phyloP scores from a whole-genome alignment of 257 asterid genomes.

The Nicotiana undulata region DNA sequence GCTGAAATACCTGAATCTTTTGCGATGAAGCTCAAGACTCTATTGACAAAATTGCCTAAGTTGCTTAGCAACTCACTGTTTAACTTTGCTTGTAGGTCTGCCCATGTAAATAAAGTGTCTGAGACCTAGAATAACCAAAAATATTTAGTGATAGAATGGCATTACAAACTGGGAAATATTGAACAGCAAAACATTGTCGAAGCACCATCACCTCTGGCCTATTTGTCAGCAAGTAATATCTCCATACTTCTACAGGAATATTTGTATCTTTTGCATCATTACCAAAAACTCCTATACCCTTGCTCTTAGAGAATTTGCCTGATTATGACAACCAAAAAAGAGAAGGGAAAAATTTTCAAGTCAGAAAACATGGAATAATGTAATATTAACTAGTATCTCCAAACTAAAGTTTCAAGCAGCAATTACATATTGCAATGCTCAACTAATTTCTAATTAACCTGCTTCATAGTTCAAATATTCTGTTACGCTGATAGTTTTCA shows the following conservation, averaged over 20 bases:
- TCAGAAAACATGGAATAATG: neutral
- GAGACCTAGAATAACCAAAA: slow-evolving; percentile 46
- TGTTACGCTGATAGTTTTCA: slow-evolving; percentile 94
- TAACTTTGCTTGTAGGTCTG: slow-evolving; percentile 84
- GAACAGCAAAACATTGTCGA: neutral
- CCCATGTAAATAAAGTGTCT: slow-evolving; percentile 95
- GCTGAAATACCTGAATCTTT: slow-evolving; percentile 67
- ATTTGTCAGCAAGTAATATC: slow-evolving; percentile 89
- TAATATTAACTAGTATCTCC: neutral
- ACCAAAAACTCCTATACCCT: slow-evolving; percentile 94
- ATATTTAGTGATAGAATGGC: neutral
- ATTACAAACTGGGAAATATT: neutral
- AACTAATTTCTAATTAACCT: slow-evolving; percentile 38
- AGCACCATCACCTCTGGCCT: slow-evolving; percentile 76
- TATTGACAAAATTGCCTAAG: slow-evolving; percentile 84
- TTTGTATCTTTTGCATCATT: slow-evolving; percentile 83
- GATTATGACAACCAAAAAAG: slow-evolving; percentile 5
- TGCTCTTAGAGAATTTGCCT: slow-evolving; percentile 95
- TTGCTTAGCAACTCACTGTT: slow-evolving; percentile 77
- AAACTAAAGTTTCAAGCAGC: neutral
- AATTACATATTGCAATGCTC: neutral
- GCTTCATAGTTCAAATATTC: slow-evolving; percentile 96
- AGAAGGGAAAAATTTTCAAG: neutral
- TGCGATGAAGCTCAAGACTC: slow-evolving; percentile 90
- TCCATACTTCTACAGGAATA: slow-evolving; percentile 97